Evolutionary conservation across 2,329 filamentous ascomycete species (phyloP).

Genomic region (Fusarium sambucinum): DNA sequence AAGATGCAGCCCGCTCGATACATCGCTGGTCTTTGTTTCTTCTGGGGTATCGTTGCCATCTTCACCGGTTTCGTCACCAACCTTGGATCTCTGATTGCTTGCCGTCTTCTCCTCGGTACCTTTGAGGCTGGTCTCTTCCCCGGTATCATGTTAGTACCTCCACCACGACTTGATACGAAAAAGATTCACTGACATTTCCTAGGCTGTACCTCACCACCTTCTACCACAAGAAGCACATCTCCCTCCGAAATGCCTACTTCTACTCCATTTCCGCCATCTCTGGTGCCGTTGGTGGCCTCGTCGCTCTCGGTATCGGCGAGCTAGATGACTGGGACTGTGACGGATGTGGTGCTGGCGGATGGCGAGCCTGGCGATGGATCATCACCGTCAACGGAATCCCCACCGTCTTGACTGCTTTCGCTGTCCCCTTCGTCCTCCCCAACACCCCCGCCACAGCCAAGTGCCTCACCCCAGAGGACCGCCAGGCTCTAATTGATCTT

Average conservation of each 20-base stretch:
- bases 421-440: conserved; percentile 68
- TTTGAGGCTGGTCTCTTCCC: conserved; percentile 65
- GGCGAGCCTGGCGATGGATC: conserved; percentile 76
- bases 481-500: conserved; percentile 64
- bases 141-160: conserved; percentile 53
- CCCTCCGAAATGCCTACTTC: conserved; percentile 71
- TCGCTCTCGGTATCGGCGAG: conserved; percentile 70
- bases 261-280: conserved; percentile 71
- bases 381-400: conserved; percentile 66
- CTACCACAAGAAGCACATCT: conserved; percentile 71
- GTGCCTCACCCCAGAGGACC: conserved; percentile 39
- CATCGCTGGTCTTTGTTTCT: conserved; percentile 57
- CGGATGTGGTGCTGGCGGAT: conserved; percentile 69
- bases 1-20: conserved; percentile 61
- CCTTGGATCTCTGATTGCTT: conserved; percentile 60
- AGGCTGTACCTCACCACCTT: conserved; percentile 69
- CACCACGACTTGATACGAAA: accelerated
- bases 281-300: conserved; percentile 72
- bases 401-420: conserved; percentile 64
- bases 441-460: conserved; percentile 68
- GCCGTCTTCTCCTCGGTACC: conserved; percentile 54
- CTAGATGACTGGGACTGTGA: conserved; percentile 52
- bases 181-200: neutral
- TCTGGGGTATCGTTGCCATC: conserved; percentile 60
- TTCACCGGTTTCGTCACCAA: conserved; percentile 59